Percentiles rank a stretch among this genome's conserved stretches.
Evolutionary conservation across 2,329 filamentous ascomycete genomes (phyloP).

Genomic region (Coleophoma eucalyptorum): DNA sequence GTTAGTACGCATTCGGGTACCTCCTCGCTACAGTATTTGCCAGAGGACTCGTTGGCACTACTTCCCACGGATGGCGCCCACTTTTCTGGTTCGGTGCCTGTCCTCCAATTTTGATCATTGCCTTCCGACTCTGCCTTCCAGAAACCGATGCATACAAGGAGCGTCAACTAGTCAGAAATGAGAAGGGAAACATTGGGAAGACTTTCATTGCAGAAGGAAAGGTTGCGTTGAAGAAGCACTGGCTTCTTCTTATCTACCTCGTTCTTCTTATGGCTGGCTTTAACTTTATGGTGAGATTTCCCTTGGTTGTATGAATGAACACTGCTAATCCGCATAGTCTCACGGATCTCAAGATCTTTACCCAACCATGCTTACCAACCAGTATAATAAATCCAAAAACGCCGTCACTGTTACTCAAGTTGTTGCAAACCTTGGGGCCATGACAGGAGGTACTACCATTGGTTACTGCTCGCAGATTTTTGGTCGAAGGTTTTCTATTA

Average conservation of each 20-base stretch:
- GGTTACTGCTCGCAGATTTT: slow-evolving; percentile 68
- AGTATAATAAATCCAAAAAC: slow-evolving; percentile 38
- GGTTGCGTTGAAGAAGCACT: slow-evolving; percentile 74
- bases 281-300: slow-evolving; percentile 77
- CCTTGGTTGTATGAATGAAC: too few relatives aligned
- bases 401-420: slow-evolving; percentile 66
- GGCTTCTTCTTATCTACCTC: slow-evolving; percentile 75
- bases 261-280: slow-evolving; percentile 87
- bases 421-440: slow-evolving; percentile 67
- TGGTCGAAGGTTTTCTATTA: slow-evolving; percentile 65
- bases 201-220: slow-evolving; percentile 75
- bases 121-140: slow-evolving; percentile 71
- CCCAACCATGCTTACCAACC: slow-evolving; percentile 54
- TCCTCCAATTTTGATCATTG: slow-evolving; percentile 76
- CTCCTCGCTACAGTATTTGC: slow-evolving; percentile 69
- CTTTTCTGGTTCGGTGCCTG: slow-evolving; percentile 87
- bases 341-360: slow-evolving; percentile 46
- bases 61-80: slow-evolving; percentile 75
- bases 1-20: slow-evolving; percentile 68
- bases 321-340: slow-evolving; percentile 19
- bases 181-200: slow-evolving; percentile 54
- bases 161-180: slow-evolving; percentile 59
- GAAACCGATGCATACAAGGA: slow-evolving; percentile 74
- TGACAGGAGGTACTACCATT: slow-evolving; percentile 62
- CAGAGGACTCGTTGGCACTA: slow-evolving; percentile 70